Evolutionary conservation across 2,329 filamentous ascomycete species (phyloP).

Genomic region (Zasmidium angulare): DNA sequence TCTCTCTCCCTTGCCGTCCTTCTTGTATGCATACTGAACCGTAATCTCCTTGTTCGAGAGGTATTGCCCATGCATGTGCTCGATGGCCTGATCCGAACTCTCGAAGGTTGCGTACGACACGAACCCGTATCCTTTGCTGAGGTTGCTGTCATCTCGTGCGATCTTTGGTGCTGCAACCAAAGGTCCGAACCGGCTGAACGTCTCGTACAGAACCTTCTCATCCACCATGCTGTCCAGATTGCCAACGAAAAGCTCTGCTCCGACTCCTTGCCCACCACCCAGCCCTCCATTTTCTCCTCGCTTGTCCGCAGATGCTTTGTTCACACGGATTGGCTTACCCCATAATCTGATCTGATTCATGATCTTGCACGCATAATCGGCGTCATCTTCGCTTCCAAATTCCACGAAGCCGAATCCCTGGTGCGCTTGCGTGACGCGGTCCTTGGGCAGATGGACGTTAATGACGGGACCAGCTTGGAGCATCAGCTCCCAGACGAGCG

Average conservation of each 20-base stretch:
- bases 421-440: constrained; percentile 93
- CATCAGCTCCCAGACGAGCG: constrained; percentile 96
- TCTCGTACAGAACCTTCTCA: constrained; percentile 94
- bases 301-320: constrained; percentile 92
- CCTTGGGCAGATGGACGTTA: constrained; percentile 97
- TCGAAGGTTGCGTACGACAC: constrained; percentile 93
- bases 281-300: constrained; percentile 88
- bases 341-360: constrained; percentile 95
- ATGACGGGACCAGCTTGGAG: constrained; percentile 95
- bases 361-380: constrained; percentile 92
- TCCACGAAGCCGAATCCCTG: constrained; percentile 99
- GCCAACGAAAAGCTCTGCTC: constrained; percentile 94
- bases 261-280: constrained; percentile 84
- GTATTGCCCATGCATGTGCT: constrained; percentile 93
- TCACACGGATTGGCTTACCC: constrained; percentile 93
- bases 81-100: constrained; percentile 84
- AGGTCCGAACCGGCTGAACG: constrained; percentile 86
- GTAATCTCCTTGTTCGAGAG: constrained; percentile 95
- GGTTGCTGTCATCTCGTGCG: constrained; percentile 81
- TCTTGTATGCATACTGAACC: constrained; percentile 99
- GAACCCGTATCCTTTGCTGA: constrained; percentile 95
- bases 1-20: constrained; percentile 94
- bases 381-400: constrained; percentile 91
- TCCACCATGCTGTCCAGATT: constrained; percentile 94
- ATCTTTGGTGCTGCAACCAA: constrained; percentile 85